Percentiles rank a stretch among this genome's conserved stretches.
phyloP scores from a whole-genome alignment of 2,329 filamentous ascomycete genomes.

The Gyromitra esculenta region DNA sequence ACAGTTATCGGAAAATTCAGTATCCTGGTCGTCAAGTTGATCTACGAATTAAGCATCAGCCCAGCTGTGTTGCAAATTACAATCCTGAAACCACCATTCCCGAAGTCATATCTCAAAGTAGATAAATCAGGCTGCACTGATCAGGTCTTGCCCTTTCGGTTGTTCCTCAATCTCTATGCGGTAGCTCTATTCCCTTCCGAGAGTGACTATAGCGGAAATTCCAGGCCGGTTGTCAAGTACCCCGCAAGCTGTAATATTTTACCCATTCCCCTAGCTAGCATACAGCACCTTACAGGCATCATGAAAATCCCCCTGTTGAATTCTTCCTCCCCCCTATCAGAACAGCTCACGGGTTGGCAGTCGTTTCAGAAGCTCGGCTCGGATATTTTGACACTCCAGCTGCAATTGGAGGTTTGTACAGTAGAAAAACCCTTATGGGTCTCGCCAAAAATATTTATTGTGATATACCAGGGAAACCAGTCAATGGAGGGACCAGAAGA shows the following conservation, averaged over 20 bases:
- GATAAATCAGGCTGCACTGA: background rate
- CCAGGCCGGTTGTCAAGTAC: background rate
- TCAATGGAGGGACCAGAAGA: no score
- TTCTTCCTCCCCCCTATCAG: conserved; percentile 14
- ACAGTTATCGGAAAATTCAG: no score
- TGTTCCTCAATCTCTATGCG: background rate
- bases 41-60: background rate
- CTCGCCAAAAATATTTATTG: background rate
- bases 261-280: background rate
- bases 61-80: background rate
- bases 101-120: background rate
- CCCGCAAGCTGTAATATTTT: conserved; percentile 1
- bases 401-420: background rate
- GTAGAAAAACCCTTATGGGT: background rate
- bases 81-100: background rate
- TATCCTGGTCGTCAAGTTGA: background rate
- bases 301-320: background rate
- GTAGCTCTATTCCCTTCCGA: background rate
- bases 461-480: background rate
- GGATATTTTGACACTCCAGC: background rate
- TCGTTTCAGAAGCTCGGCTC: background rate
- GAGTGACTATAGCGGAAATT: background rate
- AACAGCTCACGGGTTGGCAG: background rate
- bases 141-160: background rate
- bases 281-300: background rate